Evolutionary conservation across 176 grass and related monocot species (phyloP).

Genomic region (Triticum turgidum): DNA sequence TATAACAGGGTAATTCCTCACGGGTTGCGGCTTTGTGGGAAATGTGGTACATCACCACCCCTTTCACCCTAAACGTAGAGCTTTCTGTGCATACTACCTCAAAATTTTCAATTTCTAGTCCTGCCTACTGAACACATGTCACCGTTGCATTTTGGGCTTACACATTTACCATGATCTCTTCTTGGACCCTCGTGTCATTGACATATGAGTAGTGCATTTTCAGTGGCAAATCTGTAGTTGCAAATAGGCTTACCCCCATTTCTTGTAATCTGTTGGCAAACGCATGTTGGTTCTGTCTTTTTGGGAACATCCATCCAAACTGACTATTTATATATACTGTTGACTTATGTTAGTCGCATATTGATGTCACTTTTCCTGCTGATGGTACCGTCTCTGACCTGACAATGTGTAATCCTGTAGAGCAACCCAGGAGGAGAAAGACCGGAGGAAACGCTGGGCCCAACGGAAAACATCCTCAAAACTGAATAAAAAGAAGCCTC

Average conservation of each 20-base stretch:
- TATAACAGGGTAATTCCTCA: neutral
- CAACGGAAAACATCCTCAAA: conserved; percentile 47
- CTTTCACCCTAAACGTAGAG: neutral
- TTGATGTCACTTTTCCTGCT: neutral
- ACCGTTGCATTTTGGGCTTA: neutral
- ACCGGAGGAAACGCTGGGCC: conserved; percentile 48
- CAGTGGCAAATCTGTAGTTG: neutral
- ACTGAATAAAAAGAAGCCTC: neutral
- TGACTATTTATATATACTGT: neutral
- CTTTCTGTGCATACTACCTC: neutral
- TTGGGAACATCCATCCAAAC: neutral
- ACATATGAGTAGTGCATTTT: neutral
- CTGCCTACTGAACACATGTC: neutral
- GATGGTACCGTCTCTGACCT: neutral
- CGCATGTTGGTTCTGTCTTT: neutral
- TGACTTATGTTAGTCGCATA: neutral
- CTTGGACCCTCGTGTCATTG: neutral
- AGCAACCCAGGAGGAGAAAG: conserved; percentile 35
- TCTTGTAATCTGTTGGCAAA: neutral
- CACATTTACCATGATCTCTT: neutral
- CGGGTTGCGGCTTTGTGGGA: neutral
- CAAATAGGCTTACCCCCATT: neutral
- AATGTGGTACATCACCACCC: neutral
- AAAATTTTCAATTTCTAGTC: neutral
- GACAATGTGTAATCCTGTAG: conserved; percentile 28